Base-by-base conservation (phyloP, 306 rosid genomes). In the Malus sieversii region DNA sequence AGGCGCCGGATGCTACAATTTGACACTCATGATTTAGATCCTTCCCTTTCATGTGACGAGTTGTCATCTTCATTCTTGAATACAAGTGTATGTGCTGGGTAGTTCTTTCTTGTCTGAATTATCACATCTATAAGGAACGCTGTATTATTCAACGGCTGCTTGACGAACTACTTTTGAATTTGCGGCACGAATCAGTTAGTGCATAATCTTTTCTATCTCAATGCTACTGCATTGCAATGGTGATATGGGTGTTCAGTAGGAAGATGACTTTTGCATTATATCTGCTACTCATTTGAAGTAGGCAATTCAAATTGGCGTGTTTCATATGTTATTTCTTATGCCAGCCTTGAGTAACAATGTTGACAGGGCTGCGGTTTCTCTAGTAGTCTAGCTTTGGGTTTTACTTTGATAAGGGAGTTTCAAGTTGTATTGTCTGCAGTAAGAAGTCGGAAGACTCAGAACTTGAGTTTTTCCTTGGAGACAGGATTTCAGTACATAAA, bases 1-100 rank as follows among this genome's bases (percentile, higher is more conserved):
- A 85, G 97, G 77, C 91, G 98, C 8, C 76, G 96, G 76, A 87
- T 94, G 97, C 88, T 94, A 60, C 96, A 86, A 68, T 94, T 94
- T 78, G 81, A 79, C 62, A 69, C 69, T 70, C 82, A 78, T 57
- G 85, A 85, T 33, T 38, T 79, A 77, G 84, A 75, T 80, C 74
- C 81, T 76, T 80, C 82, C 33, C 76, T 74, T 51, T 82, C 78
- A 23, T 38, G 80, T 30, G 94, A 86, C 42, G 90, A 86, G 57
- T 73, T 78, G 68, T 87, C 92, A 30, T 82, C 90, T 62, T 51
- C 71, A 62, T 88, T 81, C 82, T 82, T 90, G 42, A 78, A 86
- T 81, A 82, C 88, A 81, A 88, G 85, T 82, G 98, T 91, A 45
- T 70, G 95, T 87, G 55, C 78, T 68, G 16, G 19, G 30, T 59